Base-by-base conservation (phyloP, 169 alveolate species). In the Cryptosporidium baileyi region DNA sequence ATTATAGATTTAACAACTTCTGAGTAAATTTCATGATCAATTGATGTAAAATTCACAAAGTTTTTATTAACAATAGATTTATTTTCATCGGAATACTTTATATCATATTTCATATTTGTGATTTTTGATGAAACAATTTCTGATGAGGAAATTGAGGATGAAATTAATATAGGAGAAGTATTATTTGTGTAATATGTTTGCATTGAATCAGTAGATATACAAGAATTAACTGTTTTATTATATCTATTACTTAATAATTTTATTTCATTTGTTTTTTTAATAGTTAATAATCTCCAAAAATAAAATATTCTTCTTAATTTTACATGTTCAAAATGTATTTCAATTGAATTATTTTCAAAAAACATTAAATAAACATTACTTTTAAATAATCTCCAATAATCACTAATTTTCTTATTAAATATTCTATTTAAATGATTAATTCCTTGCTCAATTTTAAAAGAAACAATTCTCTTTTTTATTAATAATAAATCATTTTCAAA, bases 371-470 rank as follows among this genome's bases (percentile, higher is more conserved):
- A 38, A 26, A 22, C 26, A 17, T 62, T n/a, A 1, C 41, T 24
- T 11, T 47, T 49, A 44, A 65, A 65, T 45, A 45, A 28, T 26
- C 5, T 47, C 81, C 81, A 65, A 47, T 65, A 65, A 44, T 47
- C 45, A 8, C 34, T 44, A 19, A 45, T 47, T 47, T 47, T 65
- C 45, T 51, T 65, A 13, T 11, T 65, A 15, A 47, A 5, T 13
- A 65, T 22, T 51, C 61, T 65, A 15, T 65, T 65, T 9, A 65
- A 2, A n/a, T 47, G 41, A 49, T 65, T 65, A 28, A 44, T 44
- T 45, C 81, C 81, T 22, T 51, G 81, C n/a, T 65, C 81, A 51
- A 45, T 45, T 65, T 65, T 65, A 65, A 65, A 65, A 7, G 45
- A n/a, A 6, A 65, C 19, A 19, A 65, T 65, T 30, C 63, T 40